A percentile compares a stretch with the other conserved stretches of the same genome.
Evolutionary conservation across 495 filamentous ascomycete genomes (phyloP).

Genomic region (Aspergillus sparsus): DNA sequence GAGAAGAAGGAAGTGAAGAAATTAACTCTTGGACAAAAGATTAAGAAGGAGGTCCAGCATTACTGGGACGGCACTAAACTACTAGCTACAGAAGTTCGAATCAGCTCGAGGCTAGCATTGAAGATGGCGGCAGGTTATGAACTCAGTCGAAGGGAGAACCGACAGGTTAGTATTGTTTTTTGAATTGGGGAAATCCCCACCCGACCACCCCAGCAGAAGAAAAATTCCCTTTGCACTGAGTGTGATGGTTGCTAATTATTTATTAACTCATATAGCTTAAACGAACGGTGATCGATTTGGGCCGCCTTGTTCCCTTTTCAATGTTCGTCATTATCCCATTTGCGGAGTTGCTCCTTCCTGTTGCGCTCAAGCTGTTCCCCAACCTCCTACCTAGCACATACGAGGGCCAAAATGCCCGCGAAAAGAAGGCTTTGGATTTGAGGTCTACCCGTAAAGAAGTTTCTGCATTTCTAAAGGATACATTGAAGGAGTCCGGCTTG

Average conservation of each 20-base stretch:
- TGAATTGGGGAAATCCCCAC: background rate
- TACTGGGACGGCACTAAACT: conserved; percentile 99
- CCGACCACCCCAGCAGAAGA: conserved; percentile 9
- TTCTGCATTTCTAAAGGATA: conserved; percentile 84
- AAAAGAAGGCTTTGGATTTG: conserved; percentile 79
- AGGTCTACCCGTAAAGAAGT: conserved; percentile 92
- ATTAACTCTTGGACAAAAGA: conserved; percentile 82
- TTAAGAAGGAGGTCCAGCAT: conserved; percentile 88
- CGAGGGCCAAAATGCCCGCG: conserved; percentile 86
- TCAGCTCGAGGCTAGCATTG: conserved; percentile 83
- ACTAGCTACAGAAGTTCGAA: conserved; percentile 86
- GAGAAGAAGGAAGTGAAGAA: conserved; percentile 83
- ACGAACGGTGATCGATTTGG: conserved; percentile 90
- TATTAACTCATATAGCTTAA: conserved; percentile 57
- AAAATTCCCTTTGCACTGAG: background rate
- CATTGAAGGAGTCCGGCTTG: conserved; percentile 87
- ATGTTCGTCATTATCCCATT: conserved; percentile 97
- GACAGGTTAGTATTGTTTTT: conserved; percentile 59
- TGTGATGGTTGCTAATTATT: background rate
- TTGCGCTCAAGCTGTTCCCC: conserved; percentile 93
- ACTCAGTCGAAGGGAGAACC: conserved; percentile 86
- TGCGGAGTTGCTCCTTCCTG: conserved; percentile 89
- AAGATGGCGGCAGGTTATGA: conserved; percentile 99
- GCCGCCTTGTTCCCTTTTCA: conserved; percentile 90
- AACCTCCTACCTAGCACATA: conserved; percentile 97